phyloP scores from a whole-genome alignment of 2,329 filamentous ascomycete species.

The Delphinella strobiligena region DNA sequence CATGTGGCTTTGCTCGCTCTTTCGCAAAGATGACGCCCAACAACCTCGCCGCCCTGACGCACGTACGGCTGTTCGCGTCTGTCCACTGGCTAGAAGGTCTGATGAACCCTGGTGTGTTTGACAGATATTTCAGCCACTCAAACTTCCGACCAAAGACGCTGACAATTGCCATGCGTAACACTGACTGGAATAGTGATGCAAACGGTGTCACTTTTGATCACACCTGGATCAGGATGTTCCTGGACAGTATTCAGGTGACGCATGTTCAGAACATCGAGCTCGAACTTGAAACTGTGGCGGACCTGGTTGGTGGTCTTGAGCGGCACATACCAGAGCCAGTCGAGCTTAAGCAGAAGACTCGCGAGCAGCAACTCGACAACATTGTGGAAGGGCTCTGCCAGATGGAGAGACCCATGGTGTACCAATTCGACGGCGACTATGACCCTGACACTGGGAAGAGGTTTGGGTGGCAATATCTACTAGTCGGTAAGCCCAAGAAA shows the following conservation, averaged over 20 bases:
- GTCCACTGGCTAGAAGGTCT: constrained; percentile 17
- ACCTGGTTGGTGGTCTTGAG: too few relatives aligned
- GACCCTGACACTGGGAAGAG: too few relatives aligned
- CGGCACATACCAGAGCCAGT: too few relatives aligned
- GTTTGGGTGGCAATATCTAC: too few relatives aligned
- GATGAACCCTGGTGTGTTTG: background rate
- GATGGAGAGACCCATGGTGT: too few relatives aligned
- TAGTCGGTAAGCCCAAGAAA: too few relatives aligned
- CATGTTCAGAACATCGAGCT: background rate
- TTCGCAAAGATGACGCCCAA: constrained; percentile 1
- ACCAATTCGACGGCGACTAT: too few relatives aligned
- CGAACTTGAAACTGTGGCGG: background rate
- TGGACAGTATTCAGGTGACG: background rate
- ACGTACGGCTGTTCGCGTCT: constrained; percentile 14
- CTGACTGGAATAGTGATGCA: background rate
- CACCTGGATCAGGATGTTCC: background rate
- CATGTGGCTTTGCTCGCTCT: background rate
- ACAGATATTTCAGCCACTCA: background rate
- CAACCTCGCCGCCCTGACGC: constrained; percentile 11
- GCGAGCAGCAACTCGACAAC: too few relatives aligned
- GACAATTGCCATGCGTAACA: background rate
- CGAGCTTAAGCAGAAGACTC: too few relatives aligned
- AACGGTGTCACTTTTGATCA: background rate
- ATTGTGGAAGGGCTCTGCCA: too few relatives aligned
- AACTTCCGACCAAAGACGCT: background rate